Evolutionary conservation across 2,329 filamentous ascomycete species (phyloP).

Genomic region (Arachnomyces sp.): DNA sequence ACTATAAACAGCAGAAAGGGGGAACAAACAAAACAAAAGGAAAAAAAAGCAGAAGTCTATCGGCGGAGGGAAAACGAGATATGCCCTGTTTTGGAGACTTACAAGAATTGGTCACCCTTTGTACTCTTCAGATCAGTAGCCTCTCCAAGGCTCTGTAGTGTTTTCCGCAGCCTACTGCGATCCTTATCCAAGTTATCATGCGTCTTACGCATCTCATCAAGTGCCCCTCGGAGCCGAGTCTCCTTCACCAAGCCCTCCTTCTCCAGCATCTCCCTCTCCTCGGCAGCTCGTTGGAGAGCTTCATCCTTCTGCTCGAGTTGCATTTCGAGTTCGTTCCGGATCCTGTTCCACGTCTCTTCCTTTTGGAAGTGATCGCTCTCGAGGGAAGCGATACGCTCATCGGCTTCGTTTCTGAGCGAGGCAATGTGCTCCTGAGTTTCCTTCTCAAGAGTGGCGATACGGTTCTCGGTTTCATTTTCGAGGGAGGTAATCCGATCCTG

Average conservation of each 20-base stretch:
- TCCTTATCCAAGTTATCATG: slow-evolving; percentile 47
- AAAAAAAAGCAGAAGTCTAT: slow-evolving; percentile 2
- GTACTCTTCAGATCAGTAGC: slow-evolving; percentile 44
- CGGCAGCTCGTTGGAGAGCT: slow-evolving; percentile 35
- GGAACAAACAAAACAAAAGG: slow-evolving; percentile 5
- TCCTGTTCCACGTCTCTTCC: slow-evolving; percentile 26
- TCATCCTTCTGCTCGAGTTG: slow-evolving; percentile 36
- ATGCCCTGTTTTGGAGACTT: slow-evolving; percentile 28
- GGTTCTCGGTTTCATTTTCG: too few species aligned
- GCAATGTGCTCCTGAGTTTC: too few species aligned
- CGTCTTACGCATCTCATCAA: slow-evolving; percentile 37
- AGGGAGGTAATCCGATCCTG: too few species aligned
- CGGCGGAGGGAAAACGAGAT: slow-evolving; percentile 5
- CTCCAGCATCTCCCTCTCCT: slow-evolving; percentile 36
- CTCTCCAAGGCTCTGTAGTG: slow-evolving; percentile 44
- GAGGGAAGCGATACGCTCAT: slow-evolving; percentile 21
- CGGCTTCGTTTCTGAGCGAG: slow-evolving; percentile 9
- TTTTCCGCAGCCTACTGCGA: slow-evolving; percentile 43
- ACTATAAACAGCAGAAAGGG: slow-evolving; percentile 14
- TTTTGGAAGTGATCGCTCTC: slow-evolving; percentile 22
- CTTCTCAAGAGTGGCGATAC: too few species aligned
- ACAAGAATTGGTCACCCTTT: slow-evolving; percentile 44
- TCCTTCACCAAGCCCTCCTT: slow-evolving; percentile 40
- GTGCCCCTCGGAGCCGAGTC: slow-evolving; percentile 37
- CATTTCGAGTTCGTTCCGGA: slow-evolving; percentile 24